Evolutionary conservation across 768 basidiomycete genomes (phyloP).

Genomic region (Mycena galopus): DNA sequence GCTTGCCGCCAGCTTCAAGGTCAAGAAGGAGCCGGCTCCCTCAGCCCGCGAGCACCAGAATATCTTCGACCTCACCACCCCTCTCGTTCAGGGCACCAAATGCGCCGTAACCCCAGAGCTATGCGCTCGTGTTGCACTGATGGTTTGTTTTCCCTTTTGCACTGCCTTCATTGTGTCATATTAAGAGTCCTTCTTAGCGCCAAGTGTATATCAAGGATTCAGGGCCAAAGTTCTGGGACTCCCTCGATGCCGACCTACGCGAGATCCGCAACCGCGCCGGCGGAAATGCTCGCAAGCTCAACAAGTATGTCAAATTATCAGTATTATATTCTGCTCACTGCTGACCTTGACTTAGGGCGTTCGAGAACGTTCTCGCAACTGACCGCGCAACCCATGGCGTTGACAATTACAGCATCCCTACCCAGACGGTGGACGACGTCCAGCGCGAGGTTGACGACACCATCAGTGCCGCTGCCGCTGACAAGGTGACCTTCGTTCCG

Average conservation of each 20-base stretch:
- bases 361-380: neutral
- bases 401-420: slow-evolving; percentile 12
- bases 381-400: slow-evolving; percentile 8
- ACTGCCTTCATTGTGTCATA: neutral
- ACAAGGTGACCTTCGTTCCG: neutral
- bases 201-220: slow-evolving; percentile 1
- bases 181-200: neutral
- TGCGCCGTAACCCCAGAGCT: neutral
- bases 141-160: neutral
- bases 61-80: slow-evolving; percentile 4
- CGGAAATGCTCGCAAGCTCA: neutral
- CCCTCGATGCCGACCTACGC: neutral
- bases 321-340: too few relatives aligned
- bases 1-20: slow-evolving; percentile 6
- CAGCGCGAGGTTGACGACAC: too few relatives aligned
- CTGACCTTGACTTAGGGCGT: slow-evolving; percentile 1
- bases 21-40: slow-evolving; percentile 2
- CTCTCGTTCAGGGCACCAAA: slow-evolving; percentile 10
- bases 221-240: neutral
- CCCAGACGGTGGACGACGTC: too few relatives aligned
- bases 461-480: slow-evolving; percentile 2
- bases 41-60: slow-evolving; percentile 1
- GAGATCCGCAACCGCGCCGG: slow-evolving; percentile 1
- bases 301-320: slow-evolving; percentile 1
- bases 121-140: slow-evolving; percentile 1